A percentile compares a stretch with the other conserved stretches of the same genome.
These are phyloP conservation scores for Conoideocrella luteorostrata DNA, from an alignment of 2,329 filamentous ascomycete species.

Conservation along the genomic window DNA sequence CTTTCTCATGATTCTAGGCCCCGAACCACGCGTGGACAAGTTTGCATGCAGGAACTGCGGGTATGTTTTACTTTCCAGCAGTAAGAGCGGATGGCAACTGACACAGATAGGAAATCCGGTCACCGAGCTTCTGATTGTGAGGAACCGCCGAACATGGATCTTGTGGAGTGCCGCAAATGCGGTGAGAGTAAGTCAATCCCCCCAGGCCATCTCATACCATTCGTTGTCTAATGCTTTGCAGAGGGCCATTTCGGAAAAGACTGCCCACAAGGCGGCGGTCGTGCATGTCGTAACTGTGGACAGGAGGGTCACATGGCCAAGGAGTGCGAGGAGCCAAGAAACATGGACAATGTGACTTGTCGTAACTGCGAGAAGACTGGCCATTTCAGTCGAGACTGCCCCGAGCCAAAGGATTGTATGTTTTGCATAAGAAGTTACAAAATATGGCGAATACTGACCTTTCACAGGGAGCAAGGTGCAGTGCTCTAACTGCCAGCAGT, in stretches of 20 bases:
- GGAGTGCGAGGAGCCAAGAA: conserved; percentile 42
- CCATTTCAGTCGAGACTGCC: conserved; percentile 57
- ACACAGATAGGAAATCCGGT: conserved; percentile 36
- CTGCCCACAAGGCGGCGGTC: conserved; percentile 54
- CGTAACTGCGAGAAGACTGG: conserved; percentile 54
- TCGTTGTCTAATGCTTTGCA: conserved; percentile 21
- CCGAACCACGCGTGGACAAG: conserved; percentile 54
- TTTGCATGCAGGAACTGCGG: conserved; percentile 65
- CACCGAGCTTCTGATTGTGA: conserved; percentile 46
- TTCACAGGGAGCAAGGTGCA: conserved; percentile 32
- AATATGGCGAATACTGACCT: not conserved
- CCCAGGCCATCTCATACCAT: not conserved
- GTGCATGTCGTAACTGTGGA: conserved; percentile 57
- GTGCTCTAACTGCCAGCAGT: conserved; percentile 32
- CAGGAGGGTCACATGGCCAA: conserved; percentile 51
- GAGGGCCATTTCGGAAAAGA: conserved; percentile 57
- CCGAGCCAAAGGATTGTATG: conserved; percentile 42
- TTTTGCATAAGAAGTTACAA: not conserved
- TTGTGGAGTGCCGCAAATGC: conserved; percentile 61
- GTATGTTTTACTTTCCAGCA: conserved; percentile 30
- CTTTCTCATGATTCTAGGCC: conserved; percentile 33
- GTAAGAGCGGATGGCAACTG: no score
- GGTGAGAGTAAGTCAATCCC: conserved; percentile 44
- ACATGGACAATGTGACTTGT: conserved; percentile 46
- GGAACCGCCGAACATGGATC: conserved; percentile 55